phyloP scores from a whole-genome alignment of 1,284 basidiomycete species.

The Moesziomyces sp. region DNA sequence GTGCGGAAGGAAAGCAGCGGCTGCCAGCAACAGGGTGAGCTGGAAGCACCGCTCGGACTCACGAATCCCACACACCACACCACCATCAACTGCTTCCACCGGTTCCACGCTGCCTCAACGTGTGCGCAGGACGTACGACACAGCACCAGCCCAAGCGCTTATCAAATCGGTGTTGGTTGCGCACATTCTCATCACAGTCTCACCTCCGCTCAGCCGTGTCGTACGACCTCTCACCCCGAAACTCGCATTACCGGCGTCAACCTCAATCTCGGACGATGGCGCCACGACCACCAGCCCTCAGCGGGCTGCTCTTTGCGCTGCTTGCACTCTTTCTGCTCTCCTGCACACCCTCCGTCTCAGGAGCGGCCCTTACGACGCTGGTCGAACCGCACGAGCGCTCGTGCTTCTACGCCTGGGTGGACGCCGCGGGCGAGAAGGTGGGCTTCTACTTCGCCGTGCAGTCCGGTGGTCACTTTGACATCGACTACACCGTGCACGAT shows the following conservation, averaged over 20 bases:
- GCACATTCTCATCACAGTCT: no score
- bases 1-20: constrained; percentile 11
- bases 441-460: constrained; percentile 82
- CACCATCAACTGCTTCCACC: neutral
- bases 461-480: constrained; percentile 95
- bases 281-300: no score
- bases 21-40: constrained; percentile 2
- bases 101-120: no score
- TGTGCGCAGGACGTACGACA: no score
- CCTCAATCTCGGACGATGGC: no score
- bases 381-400: constrained; percentile 85
- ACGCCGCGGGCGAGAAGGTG: constrained; percentile 89
- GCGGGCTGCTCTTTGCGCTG: constrained; percentile 1
- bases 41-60: constrained; percentile 15
- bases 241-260: no score
- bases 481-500: constrained; percentile 92
- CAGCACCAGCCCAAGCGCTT: no score
- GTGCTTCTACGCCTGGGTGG: constrained; percentile 97
- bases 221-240: no score
- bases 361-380: constrained; percentile 84
- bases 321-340: constrained; percentile 4
- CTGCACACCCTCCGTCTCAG: constrained; percentile 1
- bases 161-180: no score
- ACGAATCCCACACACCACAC: neutral
- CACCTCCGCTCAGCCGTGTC: no score